Conservation (phyloP, 306 rosid species). For the Pyrus pyrifolia region DNA sequence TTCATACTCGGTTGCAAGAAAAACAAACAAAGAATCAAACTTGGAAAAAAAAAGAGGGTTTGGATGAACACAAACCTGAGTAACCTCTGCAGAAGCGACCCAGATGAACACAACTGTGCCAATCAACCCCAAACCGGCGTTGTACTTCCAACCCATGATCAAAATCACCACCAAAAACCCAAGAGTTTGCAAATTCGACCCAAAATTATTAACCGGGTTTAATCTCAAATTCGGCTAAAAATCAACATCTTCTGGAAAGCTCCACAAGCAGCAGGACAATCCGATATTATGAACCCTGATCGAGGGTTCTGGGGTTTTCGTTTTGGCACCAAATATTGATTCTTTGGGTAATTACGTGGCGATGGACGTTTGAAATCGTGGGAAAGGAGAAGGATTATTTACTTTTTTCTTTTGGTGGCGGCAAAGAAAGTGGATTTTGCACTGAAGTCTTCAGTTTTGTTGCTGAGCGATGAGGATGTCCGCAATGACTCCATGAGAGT, state of each 20-base stretch:
- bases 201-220: not conserved
- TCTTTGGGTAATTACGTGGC: not conserved
- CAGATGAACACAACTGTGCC: constrained; percentile 49
- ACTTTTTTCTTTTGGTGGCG: not conserved
- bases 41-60: not conserved
- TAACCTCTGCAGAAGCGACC: constrained; percentile 69
- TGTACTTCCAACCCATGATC: constrained; percentile 56
- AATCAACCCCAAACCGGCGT: constrained; percentile 54
- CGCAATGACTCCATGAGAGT: not conserved
- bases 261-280: not conserved
- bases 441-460: not conserved
- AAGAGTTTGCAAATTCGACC: not conserved
- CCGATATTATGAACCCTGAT: not conserved
- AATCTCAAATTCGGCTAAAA: constrained; percentile 3
- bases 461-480: not conserved
- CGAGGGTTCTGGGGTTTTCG: not conserved
- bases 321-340: not conserved
- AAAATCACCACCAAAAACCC: not conserved
- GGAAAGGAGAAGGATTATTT: not conserved
- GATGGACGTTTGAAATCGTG: not conserved
- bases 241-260: not conserved
- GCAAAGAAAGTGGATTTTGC: not conserved
- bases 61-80: constrained; percentile 46
- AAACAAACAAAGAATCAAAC: not conserved
- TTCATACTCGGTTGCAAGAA: not conserved